Percentiles rank a stretch among this genome's conserved stretches.
phyloP scores from a whole-genome alignment of 129 eudicot species.

The Pulicaria dysenterica region DNA sequence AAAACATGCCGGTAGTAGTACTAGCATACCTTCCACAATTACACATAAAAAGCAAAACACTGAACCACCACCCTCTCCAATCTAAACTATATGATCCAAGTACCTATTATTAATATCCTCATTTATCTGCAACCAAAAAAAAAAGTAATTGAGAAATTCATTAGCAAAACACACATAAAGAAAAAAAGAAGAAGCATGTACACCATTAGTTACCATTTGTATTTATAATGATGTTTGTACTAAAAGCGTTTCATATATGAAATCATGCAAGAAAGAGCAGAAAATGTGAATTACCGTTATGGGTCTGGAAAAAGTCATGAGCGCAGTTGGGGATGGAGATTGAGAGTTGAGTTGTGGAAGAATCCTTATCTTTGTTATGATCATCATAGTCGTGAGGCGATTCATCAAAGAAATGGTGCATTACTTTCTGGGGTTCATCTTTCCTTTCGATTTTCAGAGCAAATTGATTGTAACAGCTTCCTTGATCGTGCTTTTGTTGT shows the following conservation, averaged over 20 bases:
- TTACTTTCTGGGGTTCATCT: conserved; percentile 65
- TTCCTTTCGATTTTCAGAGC: conserved; percentile 35
- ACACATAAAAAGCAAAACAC: background rate
- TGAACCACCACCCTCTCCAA: background rate
- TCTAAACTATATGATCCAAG: background rate
- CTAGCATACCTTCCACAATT: conserved; percentile 14
- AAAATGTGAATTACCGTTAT: conserved; percentile 45
- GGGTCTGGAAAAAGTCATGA: conserved; percentile 75
- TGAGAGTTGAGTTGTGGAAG: conserved; percentile 76
- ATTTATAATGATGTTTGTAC: background rate
- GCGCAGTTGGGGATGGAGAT: conserved; percentile 67
- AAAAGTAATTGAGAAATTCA: conserved; percentile 14
- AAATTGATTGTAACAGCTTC: conserved; percentile 24
- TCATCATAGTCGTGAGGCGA: conserved; percentile 54
- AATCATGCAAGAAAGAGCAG: background rate
- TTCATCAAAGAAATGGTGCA: conserved; percentile 97
- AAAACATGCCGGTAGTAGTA: conserved; percentile 21
- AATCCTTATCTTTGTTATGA: conserved; percentile 30
- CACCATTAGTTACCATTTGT: background rate
- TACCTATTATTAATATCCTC: conserved; percentile 21
- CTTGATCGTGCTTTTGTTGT: conserved; percentile 27
- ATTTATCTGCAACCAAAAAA: conserved; percentile 34
- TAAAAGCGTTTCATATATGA: background rate
- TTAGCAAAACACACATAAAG: background rate
- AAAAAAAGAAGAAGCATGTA: background rate